Evolutionary conservation across 805 yeast genomes (phyloP).

Genomic region (Saturnispora dispora): DNA sequence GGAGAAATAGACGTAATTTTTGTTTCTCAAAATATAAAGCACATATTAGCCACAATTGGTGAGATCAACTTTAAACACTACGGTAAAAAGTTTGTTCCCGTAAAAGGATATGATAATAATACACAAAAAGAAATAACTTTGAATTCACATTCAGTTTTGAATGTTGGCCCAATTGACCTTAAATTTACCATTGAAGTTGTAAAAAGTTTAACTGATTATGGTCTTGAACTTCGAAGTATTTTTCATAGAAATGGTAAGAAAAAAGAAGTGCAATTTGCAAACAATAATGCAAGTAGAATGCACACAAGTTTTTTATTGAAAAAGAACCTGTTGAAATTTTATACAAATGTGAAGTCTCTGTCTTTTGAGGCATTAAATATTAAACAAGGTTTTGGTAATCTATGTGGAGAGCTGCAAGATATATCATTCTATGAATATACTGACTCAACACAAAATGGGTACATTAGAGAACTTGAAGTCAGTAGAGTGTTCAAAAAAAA

Average conservation of each 20-base stretch:
- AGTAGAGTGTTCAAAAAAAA: background rate
- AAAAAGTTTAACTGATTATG: background rate
- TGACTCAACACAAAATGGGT: constrained; percentile 8
- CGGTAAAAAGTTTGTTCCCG: constrained; percentile 3
- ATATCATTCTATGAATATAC: constrained; percentile 14
- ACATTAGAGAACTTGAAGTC: background rate
- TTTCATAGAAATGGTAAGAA: background rate
- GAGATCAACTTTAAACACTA: constrained; percentile 15
- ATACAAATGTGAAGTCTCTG: constrained; percentile 13
- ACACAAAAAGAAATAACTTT: constrained; percentile 9
- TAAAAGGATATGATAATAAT: constrained; percentile 21
- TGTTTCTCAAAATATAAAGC: background rate
- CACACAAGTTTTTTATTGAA: constrained; percentile 21
- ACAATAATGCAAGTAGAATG: constrained; percentile 17
- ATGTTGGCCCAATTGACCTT: constrained; percentile 10
- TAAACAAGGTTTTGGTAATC: constrained; percentile 27
- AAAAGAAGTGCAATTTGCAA: constrained; percentile 5
- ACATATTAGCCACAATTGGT: constrained; percentile 10
- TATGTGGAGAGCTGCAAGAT: constrained; percentile 16
- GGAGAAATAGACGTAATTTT: background rate
- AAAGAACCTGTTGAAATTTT: constrained; percentile 12
- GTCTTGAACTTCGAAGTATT: background rate
- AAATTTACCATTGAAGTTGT: background rate
- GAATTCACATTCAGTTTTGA: constrained; percentile 3
- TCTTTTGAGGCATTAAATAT: constrained; percentile 15